Evolutionary conservation across 495 filamentous ascomycete genomes (phyloP).

Genomic region (Sordaria brevicollis): DNA sequence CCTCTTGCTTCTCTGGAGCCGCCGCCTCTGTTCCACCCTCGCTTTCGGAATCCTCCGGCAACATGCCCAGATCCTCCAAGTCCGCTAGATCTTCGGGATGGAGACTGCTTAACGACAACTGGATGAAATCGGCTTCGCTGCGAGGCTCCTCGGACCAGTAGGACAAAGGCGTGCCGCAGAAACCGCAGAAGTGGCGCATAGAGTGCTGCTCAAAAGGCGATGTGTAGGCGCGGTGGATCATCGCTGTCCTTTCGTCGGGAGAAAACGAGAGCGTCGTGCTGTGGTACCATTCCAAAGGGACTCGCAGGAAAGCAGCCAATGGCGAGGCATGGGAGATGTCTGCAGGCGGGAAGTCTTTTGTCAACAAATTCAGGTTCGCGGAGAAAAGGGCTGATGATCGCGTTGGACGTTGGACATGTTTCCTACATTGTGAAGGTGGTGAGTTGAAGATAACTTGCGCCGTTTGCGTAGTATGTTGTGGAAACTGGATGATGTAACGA

Average conservation of each 20-base stretch:
- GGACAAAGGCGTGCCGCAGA: conserved; percentile 72
- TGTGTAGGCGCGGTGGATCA: conserved; percentile 63
- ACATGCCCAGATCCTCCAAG: conserved; percentile 57
- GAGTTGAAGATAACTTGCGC: conserved; percentile 64
- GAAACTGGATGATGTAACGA: conserved; percentile 63
- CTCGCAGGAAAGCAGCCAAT: conserved; percentile 65
- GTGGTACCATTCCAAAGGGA: conserved; percentile 68
- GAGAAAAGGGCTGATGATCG: background rate
- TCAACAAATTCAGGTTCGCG: background rate
- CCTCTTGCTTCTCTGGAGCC: background rate
- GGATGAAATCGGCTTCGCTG: conserved; percentile 63
- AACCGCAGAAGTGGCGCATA: conserved; percentile 77
- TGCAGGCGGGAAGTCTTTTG: conserved; percentile 17
- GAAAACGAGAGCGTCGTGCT: conserved; percentile 61
- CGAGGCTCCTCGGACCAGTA: conserved; percentile 66
- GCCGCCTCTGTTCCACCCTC: conserved; percentile 27
- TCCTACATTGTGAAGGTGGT: conserved; percentile 53
- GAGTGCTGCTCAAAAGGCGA: conserved; percentile 46
- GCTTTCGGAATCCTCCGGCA: conserved; percentile 38
- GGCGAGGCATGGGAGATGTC: conserved; percentile 53
- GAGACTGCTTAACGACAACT: conserved; percentile 63
- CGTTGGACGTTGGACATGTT: conserved; percentile 3
- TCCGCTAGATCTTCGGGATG: conserved; percentile 50
- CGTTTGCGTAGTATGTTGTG: conserved; percentile 35
- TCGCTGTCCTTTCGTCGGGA: conserved; percentile 62